Conservation (phyloP, 345 rosid genomes). For the Eucalyptus erythrocorys region DNA sequence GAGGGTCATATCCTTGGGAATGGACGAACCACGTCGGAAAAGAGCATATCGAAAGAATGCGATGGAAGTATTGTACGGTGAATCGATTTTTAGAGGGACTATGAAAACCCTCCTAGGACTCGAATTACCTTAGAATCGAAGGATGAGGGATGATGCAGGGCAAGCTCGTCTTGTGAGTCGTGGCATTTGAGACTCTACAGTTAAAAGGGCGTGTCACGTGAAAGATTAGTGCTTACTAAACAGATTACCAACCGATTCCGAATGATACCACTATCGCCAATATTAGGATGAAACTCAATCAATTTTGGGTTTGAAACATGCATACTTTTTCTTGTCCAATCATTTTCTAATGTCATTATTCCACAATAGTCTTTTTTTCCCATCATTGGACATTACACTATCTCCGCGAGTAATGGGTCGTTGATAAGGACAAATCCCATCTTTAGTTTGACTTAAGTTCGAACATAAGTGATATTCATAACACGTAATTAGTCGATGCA, state of each 20-base stretch:
- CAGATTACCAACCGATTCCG: fast-evolving
- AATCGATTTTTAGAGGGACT: fast-evolving
- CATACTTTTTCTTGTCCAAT: fast-evolving
- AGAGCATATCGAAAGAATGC: not conserved
- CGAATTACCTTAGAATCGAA: not conserved
- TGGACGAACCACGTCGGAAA: not conserved
- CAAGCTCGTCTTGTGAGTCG: no score
- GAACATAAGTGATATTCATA: not conserved
- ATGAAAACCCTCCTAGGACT: not conserved
- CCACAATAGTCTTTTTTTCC: not conserved
- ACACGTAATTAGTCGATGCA: not conserved
- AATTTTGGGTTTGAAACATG: not conserved
- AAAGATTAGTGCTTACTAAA: not conserved
- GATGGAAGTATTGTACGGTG: fast-evolving
- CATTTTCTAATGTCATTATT: not conserved
- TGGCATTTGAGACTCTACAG: not conserved
- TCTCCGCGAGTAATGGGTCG: not conserved
- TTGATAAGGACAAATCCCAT: not conserved
- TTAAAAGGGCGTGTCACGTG: fast-evolving
- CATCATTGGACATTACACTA: not conserved
- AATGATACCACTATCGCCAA: fast-evolving
- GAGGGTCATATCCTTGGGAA: not conserved
- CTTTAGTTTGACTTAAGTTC: fast-evolving
- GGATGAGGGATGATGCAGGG: no score
- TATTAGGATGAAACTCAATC: fast-evolving